These are phyloP conservation scores for Lachnellula occidentalis DNA, from an alignment of 2,329 filamentous ascomycete genomes.

Conservation along the genomic window DNA sequence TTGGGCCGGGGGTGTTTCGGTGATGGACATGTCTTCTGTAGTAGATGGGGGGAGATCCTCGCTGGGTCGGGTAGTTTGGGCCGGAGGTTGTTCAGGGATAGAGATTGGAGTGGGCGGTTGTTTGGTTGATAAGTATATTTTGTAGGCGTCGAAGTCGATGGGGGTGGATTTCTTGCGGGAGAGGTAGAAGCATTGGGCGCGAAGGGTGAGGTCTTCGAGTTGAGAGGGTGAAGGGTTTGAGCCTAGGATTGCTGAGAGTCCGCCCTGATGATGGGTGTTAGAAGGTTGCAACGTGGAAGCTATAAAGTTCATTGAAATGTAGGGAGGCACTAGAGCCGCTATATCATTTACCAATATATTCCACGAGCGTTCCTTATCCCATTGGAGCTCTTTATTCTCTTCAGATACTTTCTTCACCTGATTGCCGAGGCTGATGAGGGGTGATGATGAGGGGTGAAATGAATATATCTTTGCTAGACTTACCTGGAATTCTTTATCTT, in stretches of 20 bases:
- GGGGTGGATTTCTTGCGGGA: conserved; percentile 40
- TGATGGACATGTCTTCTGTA: too few relatives aligned
- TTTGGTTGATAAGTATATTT: conserved; percentile 46
- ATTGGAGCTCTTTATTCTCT: neutral
- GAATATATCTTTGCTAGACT: conserved; percentile 1
- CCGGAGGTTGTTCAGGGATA: neutral
- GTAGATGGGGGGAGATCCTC: too few relatives aligned
- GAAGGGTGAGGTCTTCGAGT: conserved; percentile 52
- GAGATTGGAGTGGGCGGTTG: conserved; percentile 9
- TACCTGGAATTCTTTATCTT: conserved; percentile 64
- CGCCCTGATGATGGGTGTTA: conserved; percentile 37
- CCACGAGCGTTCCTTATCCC: neutral
- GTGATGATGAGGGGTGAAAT: neutral
- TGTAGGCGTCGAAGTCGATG: conserved; percentile 64
- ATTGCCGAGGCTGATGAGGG: conserved; percentile 16
- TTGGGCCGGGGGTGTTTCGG: neutral
- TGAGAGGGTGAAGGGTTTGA: conserved; percentile 48
- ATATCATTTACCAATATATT: neutral
- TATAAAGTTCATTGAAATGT: neutral
- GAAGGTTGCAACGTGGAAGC: neutral
- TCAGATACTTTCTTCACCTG: neutral
- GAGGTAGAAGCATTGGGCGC: conserved; percentile 68
- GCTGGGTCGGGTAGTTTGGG: conserved; percentile 1
- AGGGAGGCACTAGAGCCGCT: neutral
- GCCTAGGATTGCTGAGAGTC: conserved; percentile 60